These are phyloP conservation scores for Aspergillus sclerotialis DNA, from an alignment of 2,329 filamentous ascomycete species.

Conservation along the genomic window DNA sequence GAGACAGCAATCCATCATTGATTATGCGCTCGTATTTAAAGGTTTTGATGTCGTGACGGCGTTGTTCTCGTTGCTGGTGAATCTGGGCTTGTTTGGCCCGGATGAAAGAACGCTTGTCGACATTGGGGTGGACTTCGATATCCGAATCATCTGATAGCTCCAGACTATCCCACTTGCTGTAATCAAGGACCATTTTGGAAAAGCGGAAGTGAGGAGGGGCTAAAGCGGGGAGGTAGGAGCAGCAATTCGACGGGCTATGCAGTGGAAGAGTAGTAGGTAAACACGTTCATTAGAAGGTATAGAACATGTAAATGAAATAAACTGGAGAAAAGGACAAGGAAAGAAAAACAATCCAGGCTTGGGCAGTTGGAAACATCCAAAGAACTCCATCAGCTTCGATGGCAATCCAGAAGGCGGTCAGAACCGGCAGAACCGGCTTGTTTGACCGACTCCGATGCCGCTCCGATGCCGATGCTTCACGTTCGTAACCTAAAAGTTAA, in stretches of 20 bases:
- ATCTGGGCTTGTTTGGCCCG: slow-evolving; percentile 97
- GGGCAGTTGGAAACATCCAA: slow-evolving; percentile 18
- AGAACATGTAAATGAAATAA: too few relatives aligned
- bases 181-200: slow-evolving; percentile 52
- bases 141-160: slow-evolving; percentile 98
- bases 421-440: slow-evolving; percentile 15
- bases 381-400: slow-evolving; percentile 28
- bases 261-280: neutral
- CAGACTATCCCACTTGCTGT: slow-evolving; percentile 65
- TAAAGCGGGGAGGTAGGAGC: slow-evolving; percentile 12
- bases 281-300: neutral
- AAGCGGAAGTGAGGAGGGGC: slow-evolving; percentile 9
- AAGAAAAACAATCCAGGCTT: too few relatives aligned
- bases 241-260: slow-evolving; percentile 2
- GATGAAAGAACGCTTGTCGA: slow-evolving; percentile 97
- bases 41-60: slow-evolving; percentile 81
- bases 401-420: slow-evolving; percentile 18
- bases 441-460: slow-evolving; percentile 12
- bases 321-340: too few relatives aligned
- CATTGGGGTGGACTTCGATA: slow-evolving; percentile 96
- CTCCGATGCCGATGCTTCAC: slow-evolving; percentile 8
- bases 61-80: slow-evolving; percentile 78
- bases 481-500: neutral
- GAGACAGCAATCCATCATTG: slow-evolving; percentile 81
- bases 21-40: slow-evolving; percentile 84